phyloP scores from a whole-genome alignment of 345 rosid genomes.

The Eucalyptus victrix region DNA sequence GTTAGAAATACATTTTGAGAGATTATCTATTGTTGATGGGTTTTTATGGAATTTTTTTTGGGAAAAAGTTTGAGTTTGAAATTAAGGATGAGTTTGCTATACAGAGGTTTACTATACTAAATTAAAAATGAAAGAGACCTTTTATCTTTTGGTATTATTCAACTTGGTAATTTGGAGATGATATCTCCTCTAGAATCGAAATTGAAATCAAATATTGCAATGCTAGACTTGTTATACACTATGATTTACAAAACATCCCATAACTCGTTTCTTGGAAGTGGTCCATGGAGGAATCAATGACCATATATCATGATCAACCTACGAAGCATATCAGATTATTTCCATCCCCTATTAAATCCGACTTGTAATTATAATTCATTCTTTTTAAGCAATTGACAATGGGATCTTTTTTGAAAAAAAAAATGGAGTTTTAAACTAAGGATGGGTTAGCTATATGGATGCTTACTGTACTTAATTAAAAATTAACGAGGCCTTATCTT shows the following conservation, averaged over 20 bases:
- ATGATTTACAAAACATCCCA: not conserved
- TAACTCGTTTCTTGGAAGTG: too few species aligned
- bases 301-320: too few species aligned
- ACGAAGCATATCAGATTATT: too few species aligned
- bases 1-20: not conserved
- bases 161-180: not conserved
- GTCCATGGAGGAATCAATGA: fast-evolving
- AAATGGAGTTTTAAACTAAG: too few species aligned
- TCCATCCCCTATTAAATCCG: too few species aligned
- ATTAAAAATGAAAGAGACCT: not conserved
- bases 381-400: too few species aligned
- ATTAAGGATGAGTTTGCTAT: not conserved
- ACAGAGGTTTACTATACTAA: not conserved
- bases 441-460: too few species aligned
- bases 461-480: too few species aligned
- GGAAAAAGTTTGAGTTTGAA: not conserved
- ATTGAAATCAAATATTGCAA: not conserved
- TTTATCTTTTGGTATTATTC: not conserved
- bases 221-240: not conserved
- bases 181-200: not conserved
- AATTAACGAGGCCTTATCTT: too few species aligned
- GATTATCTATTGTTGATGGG: not conserved
- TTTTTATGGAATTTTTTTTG: too few species aligned
- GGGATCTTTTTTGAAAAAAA: too few species aligned
- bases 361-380: too few species aligned